Evolutionary conservation across 345 rosid species (phyloP).

Genomic region (Sisymbrium irio): DNA sequence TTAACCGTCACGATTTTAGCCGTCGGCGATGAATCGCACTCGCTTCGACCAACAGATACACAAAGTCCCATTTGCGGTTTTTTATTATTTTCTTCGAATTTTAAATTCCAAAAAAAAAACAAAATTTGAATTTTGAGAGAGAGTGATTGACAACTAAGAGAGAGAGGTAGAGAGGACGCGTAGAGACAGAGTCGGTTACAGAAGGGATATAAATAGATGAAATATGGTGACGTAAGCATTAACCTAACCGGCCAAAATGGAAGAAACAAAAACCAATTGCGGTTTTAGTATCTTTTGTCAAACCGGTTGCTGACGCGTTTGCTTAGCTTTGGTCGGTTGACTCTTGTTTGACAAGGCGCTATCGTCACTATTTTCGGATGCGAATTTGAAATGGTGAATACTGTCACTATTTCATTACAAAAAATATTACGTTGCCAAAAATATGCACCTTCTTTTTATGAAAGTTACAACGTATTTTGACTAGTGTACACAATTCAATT

Average conservation of each 20-base stretch:
- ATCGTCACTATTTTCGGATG: neutral
- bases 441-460: neutral
- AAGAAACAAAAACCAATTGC: too few relatives aligned
- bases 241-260: slow-evolving; percentile 8
- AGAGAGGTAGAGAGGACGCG: slow-evolving; percentile 22
- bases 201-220: slow-evolving; percentile 10
- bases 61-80: slow-evolving; percentile 56
- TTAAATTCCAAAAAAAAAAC: neutral
- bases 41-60: slow-evolving; percentile 33
- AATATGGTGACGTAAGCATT: slow-evolving; percentile 13
- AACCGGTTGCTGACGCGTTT: slow-evolving; percentile 35
- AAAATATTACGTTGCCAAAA: neutral
- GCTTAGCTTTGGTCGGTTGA: slow-evolving; percentile 25
- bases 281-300: too few relatives aligned
- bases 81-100: neutral
- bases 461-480: neutral
- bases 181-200: slow-evolving; percentile 2
- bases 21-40: slow-evolving; percentile 30
- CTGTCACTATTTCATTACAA: neutral
- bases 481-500: neutral
- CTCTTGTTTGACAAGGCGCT: neutral
- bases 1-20: slow-evolving; percentile 61
- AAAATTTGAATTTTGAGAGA: slow-evolving; percentile 2
- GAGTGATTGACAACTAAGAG: neutral
- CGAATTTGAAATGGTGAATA: neutral